Conservation (phyloP, 129 eudicot species). For the Heracleum sosnowskyi region DNA sequence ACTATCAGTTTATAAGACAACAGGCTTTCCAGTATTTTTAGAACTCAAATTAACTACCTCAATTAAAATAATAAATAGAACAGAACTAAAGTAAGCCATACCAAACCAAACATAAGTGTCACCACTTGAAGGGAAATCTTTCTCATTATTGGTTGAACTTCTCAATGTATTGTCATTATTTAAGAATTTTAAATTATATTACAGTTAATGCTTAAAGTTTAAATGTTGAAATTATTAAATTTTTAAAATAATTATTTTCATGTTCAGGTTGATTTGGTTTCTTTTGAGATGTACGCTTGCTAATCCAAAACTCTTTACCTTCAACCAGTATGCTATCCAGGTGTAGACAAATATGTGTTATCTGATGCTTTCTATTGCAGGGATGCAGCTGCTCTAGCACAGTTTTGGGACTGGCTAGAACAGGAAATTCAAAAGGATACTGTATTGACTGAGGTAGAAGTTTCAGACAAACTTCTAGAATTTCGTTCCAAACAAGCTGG, state of each 20-base stretch:
- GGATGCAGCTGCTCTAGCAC: conserved; percentile 94
- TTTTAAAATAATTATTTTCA: not conserved
- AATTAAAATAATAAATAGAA: not conserved
- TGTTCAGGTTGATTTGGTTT: not conserved
- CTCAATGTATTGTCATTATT: not conserved
- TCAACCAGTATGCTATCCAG: not conserved
- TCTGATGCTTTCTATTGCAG: conserved; percentile 30
- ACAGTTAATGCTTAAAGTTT: not conserved
- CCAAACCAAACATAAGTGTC: not conserved
- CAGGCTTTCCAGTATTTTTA: not conserved
- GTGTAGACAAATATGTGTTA: not conserved
- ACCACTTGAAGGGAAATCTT: not conserved
- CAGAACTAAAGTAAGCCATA: not conserved
- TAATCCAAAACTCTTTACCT: not conserved
- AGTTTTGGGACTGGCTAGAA: conserved; percentile 96
- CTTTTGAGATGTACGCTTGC: not conserved
- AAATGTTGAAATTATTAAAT: too few species aligned
- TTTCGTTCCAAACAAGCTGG: conserved; percentile 84
- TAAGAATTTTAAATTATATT: too few species aligned
- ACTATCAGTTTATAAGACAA: not conserved
- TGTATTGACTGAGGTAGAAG: conserved; percentile 75
- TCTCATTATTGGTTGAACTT: not conserved
- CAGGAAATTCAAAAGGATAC: conserved; percentile 46
- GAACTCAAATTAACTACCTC: not conserved
- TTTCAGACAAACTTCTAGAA: conserved; percentile 82